Conservation (phyloP, 495 filamentous ascomycete genomes). For the Usnea hakonensis region DNA sequence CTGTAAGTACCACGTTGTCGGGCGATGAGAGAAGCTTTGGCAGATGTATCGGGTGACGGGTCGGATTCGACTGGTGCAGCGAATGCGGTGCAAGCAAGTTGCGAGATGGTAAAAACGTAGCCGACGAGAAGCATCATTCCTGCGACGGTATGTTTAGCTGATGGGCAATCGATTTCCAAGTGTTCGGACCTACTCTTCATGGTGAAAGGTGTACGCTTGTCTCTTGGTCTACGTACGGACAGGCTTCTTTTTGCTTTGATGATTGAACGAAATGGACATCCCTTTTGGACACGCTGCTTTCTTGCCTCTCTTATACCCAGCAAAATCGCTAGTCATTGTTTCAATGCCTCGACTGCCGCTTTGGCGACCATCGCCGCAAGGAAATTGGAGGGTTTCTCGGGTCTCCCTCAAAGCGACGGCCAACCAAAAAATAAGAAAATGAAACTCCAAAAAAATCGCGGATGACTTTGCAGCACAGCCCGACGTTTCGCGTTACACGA, state of each 20-base stretch:
- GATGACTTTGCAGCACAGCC: neutral
- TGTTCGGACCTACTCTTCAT: neutral
- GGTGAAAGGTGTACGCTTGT: neutral
- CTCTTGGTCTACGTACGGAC: neutral
- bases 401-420: neutral
- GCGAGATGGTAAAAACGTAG: neutral
- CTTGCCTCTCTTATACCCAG: neutral
- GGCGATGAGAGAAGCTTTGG: neutral
- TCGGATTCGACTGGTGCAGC: neutral
- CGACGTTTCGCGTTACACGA: neutral
- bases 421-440: too few relatives aligned
- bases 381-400: too few relatives aligned
- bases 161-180: neutral
- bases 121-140: neutral
- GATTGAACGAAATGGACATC: neutral
- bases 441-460: neutral
- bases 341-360: neutral
- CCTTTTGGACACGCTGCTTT: neutral
- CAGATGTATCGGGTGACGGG: neutral
- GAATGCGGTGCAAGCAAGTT: neutral
- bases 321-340: neutral
- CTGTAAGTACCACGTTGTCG: neutral
- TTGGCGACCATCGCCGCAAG: neutral
- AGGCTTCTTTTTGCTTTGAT: neutral
- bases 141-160: neutral